Conservation (phyloP, 768 basidiomycete genomes). For the Neoboletus subvelutipes region DNA sequence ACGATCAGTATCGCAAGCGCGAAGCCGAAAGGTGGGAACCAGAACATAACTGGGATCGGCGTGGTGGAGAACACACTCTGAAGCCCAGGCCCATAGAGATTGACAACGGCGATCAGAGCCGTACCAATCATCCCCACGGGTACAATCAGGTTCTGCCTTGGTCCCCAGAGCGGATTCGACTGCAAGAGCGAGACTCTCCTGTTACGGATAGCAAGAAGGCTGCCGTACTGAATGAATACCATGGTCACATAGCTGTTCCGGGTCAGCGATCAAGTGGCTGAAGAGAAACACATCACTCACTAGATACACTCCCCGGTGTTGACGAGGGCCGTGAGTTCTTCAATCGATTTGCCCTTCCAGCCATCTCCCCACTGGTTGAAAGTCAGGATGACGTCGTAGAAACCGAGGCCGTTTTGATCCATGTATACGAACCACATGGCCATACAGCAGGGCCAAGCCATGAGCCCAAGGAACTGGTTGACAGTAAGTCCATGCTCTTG, state of each 20-base stretch:
- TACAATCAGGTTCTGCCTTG: slow-evolving; percentile 42
- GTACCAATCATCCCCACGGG: slow-evolving; percentile 40
- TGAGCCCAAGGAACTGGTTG: slow-evolving; percentile 41
- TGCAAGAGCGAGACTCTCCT: slow-evolving; percentile 43
- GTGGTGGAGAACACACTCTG: slow-evolving; percentile 43
- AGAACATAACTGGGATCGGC: slow-evolving; percentile 47
- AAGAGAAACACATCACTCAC: slow-evolving; percentile 27
- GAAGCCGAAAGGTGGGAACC: slow-evolving; percentile 47
- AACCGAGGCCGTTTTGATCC: slow-evolving; percentile 37
- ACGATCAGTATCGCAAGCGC: slow-evolving; percentile 40
- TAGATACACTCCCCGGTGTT: slow-evolving; percentile 46
- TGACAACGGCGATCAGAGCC: slow-evolving; percentile 42
- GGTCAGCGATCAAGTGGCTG: not conserved
- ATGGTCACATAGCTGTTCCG: slow-evolving; percentile 44
- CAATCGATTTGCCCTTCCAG: slow-evolving; percentile 33
- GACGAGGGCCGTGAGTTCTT: slow-evolving; percentile 36
- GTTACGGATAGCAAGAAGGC: slow-evolving; percentile 43
- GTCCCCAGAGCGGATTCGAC: slow-evolving; percentile 48
- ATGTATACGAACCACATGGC: slow-evolving; percentile 42
- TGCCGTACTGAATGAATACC: slow-evolving; percentile 47
- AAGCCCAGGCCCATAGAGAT: slow-evolving; percentile 46
- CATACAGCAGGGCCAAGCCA: slow-evolving; percentile 49
- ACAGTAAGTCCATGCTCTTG: slow-evolving; percentile 2
- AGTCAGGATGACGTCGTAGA: slow-evolving; percentile 39
- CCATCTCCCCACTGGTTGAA: slow-evolving; percentile 41